Base-by-base conservation (phyloP, 2,329 filamentous ascomycete species). In the Cladosporium sp. region DNA sequence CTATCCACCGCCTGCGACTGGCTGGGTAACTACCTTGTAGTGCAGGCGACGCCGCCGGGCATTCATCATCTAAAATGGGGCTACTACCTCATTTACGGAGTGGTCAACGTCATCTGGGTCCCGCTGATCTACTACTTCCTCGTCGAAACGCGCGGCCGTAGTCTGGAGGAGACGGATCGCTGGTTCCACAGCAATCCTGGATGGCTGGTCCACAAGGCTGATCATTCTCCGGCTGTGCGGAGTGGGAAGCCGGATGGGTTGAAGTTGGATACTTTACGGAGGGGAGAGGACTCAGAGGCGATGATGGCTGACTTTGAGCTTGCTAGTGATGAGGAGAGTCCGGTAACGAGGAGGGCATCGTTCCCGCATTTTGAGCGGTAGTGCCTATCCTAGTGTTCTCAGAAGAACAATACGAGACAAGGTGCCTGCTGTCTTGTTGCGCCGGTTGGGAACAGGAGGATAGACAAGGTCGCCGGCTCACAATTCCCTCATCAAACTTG, bases 101-200 rank as follows among this genome's bases (percentile, higher is more conserved):
- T 58, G 35, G 45, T 61, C 42, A 64, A 64, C 42, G 54, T 54
- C 3, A 43, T 66, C 34, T 78, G 78, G 67, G 73, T 79, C 43
- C 77, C 77, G 13, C 72, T 79, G 63, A 40, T 89, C 4, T 86
- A 85, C 38, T 79, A 82, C 1, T 6, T 77, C 0, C 90, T 85
- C 16, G 61, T 62, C 6, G 61, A 64, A 35, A 63, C 61, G 0
- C 46, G 52, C 11, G 58, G 58, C 4, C 46, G 54, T 2, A 55
- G 56, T 13, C 54, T 63, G 6, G 61, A 63, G 38, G 54, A 61
- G 41, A 61, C 58, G 1, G 61, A 62, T 46, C 52, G 49, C 9
- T 59, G 58, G 58, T 61, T 61, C 51, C 56, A 52, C 14, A 33
- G 31, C 10, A 59, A 60, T 16, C 49, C 44, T 1, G 49, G 33